Evolutionary conservation across 2,329 filamentous ascomycete genomes (phyloP), one percentile per base, ranked within the genome.

Genomic region (Didymella sp.): DNA sequence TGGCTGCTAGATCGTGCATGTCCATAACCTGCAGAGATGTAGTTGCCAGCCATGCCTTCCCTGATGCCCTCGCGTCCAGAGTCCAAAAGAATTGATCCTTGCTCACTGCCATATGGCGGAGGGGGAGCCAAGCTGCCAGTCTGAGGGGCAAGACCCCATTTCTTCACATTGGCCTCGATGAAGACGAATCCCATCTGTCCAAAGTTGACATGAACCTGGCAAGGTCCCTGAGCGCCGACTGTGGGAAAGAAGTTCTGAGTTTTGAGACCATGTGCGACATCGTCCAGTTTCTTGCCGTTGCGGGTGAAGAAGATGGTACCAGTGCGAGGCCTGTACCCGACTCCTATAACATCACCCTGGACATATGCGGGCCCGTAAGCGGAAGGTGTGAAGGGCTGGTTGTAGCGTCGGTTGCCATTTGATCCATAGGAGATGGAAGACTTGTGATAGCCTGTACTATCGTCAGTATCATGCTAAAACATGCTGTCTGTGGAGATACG

Each of bases 141-240:
- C 85, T 96, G 96, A 5, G 95, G 95, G 44, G 95, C 95, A 52
- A 99, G 81, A 2, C 95, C 95, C 95, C 95, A 99, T 82, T 98
- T 99, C 86, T 99, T 99, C 59, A 99, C 95, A 71, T 99, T 99
- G 60, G 94, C 95, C 78, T 99, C 95, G 68, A 99, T 98, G 73
- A 98, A 99, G 45, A 99, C 95, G 73, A 98, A 99, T 30, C 95
- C 95, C 72, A 95, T 91, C 75, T 99, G 95, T 7, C 95, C 95
- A 75, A 99, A 96, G 76, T 99, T 99, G 73, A 98, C 95, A 74
- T 99, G 94, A 1, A 99, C 86, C 28, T 89, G 89, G 69, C 91
- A 93, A 15, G 95, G 95, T 0, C 95, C 95, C 72, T 95, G 97
- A 55, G 95, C 93, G 40, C 95, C 95, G n/a, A 99, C 86, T 0